phyloP scores from a whole-genome alignment of 164 flowering plant genomes.

The Houttuynia cordata region DNA sequence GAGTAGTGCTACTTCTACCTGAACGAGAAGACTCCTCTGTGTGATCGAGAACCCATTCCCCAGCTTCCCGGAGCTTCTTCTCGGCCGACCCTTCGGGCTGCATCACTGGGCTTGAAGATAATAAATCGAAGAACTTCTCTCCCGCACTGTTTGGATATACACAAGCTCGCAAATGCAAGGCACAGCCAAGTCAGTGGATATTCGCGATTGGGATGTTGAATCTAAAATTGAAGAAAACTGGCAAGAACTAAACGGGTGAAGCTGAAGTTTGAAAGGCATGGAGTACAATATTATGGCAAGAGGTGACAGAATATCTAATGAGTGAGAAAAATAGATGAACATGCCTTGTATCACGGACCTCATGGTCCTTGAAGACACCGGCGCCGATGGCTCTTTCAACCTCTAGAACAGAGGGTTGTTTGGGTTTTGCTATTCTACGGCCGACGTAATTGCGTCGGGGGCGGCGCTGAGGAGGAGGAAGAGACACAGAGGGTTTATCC shows the following conservation, averaged over 20 bases:
- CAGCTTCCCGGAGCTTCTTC: slow-evolving; percentile 14
- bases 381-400: slow-evolving; percentile 72
- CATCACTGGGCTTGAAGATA: slow-evolving; percentile 6
- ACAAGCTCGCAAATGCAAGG: too few species aligned
- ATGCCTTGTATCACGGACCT: slow-evolving; percentile 29
- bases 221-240: neutral
- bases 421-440: neutral
- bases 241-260: too few species aligned
- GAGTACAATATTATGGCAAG: too few species aligned
- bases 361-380: slow-evolving; percentile 36
- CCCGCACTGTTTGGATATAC: neutral
- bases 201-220: too few species aligned
- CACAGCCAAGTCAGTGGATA: neutral
- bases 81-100: slow-evolving; percentile 15
- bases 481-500: neutral
- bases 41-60: slow-evolving; percentile 14
- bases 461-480: neutral
- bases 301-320: too few species aligned
- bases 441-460: neutral
- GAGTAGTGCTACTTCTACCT: slow-evolving; percentile 8
- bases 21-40: slow-evolving; percentile 11
- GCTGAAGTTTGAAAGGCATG: too few species aligned
- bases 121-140: slow-evolving; percentile 1
- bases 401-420: slow-evolving; percentile 36
- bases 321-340: neutral